Base-by-base conservation (phyloP, 2,329 filamentous ascomycete genomes). In the Stachybotrys chartarum region DNA sequence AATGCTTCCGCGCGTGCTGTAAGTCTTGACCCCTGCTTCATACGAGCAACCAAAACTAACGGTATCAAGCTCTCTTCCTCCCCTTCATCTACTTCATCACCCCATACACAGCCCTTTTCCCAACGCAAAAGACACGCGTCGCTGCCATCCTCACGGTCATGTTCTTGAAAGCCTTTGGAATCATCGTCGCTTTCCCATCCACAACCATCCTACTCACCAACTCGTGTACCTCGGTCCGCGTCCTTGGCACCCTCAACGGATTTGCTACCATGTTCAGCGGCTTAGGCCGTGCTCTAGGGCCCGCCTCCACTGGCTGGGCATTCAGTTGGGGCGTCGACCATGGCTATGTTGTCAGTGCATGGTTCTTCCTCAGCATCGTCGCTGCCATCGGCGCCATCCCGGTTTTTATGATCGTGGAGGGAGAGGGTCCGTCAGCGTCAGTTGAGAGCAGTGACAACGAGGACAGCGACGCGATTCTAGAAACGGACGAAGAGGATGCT, bases 201-300 rank as follows among this genome's bases (percentile, higher is more conserved):
- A 87, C 83, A 30, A 96, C 90, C 6, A 97, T 97, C 62, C 78
- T 97, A 51, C 80, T 97, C 44, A 97, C 92, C 31, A 97, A 97
- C 72, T 90, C 87, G 10, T 91, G 91, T 5, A 73, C 79, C 1
- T 91, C 87, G 54, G 75, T 96, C 16, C 64, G 62, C 48, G 82
- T 96, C 10, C 80, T 97, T 6, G 92, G 91, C 1, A 97, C 92
- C 0, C 74, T 97, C 55, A 97, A 97, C 65, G 94, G 93, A 3
- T 85, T 96, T 58, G 92, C 91, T 0, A 96, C 92, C 0, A 88
- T 87, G 55, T 84, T 92, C 39, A 87, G 86, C 60, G 91, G 90
- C 0, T 70, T 97, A 6, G 93, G 92, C 1, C 78, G 92, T 51
- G 92, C 91, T 1, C 65, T 81, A 1, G 94, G 94, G 0, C 93